Conservation (phyloP, 1,139 yeast genomes). For the Pneumocystis wakefieldiae region DNA sequence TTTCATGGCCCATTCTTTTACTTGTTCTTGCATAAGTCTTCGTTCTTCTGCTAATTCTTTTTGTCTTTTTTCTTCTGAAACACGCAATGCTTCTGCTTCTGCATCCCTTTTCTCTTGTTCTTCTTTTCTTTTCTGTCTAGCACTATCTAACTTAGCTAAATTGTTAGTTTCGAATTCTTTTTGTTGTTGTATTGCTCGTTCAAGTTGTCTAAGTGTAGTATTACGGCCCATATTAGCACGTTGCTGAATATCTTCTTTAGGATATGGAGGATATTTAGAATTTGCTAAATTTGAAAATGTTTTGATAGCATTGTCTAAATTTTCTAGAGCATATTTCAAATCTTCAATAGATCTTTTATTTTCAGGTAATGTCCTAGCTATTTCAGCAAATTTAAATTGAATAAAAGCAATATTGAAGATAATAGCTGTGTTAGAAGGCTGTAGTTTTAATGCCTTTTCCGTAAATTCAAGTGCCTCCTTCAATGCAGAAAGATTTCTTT, state of each 20-base stretch:
- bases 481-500: slow-evolving; percentile 46
- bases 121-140: slow-evolving; percentile 23
- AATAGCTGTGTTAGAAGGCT: slow-evolving; percentile 32
- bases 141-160: slow-evolving; percentile 53
- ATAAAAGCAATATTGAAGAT: slow-evolving; percentile 72
- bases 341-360: slow-evolving; percentile 48
- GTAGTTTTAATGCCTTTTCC: slow-evolving; percentile 21
- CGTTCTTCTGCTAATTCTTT: slow-evolving; percentile 8
- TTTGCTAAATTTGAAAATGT: slow-evolving; percentile 47
- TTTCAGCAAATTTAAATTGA: slow-evolving; percentile 77
- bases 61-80: slow-evolving; percentile 7
- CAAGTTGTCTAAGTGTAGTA: slow-evolving; percentile 58
- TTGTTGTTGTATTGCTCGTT: slow-evolving; percentile 58
- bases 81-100: slow-evolving; percentile 9
- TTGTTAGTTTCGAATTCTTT: slow-evolving; percentile 46
- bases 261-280: slow-evolving; percentile 52
- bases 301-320: slow-evolving; percentile 49
- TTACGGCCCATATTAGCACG: slow-evolving; percentile 74
- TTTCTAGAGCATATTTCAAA: slow-evolving; percentile 42
- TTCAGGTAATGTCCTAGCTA: slow-evolving; percentile 47
- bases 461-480: slow-evolving; percentile 50
- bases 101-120: neutral
- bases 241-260: slow-evolving; percentile 62
- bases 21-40: slow-evolving; percentile 9
- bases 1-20: slow-evolving; percentile 7